Evolutionary conservation across 371 early-diverging fungal species (phyloP), one percentile per base, ranked within the genome.

Genomic region (Funneliformis caledonium): DNA sequence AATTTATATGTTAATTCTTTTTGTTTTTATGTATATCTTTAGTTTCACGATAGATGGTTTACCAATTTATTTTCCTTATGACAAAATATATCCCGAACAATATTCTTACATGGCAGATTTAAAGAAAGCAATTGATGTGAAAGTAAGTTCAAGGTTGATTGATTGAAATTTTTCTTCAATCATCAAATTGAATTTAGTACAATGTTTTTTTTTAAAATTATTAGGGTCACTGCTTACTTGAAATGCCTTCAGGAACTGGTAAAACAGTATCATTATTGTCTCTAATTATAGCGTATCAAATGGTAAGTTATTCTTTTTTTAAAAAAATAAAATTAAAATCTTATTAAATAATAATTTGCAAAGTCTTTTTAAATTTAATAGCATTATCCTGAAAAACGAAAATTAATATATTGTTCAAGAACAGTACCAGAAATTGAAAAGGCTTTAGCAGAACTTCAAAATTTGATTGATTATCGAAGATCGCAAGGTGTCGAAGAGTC

Each of bases 191-290:
- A 42, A 16, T 22, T 7, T 4, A 42, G 3, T 72, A 31, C n/a
- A 26, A n/a, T 56, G 4, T 74, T 50, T 33, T 74, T 50, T 33
- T 59, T n/a, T 72, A 16, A 11, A 52, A n/a, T 12, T 14, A 11
- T 61, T 82, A 96, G 94, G 98, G 99, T 48, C 97, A 98, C 83
- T 94, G 96, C 82, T 90, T 99, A 70, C 90, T 99, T 19, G 99
- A 99, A 89, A 99, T 99, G 99, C 99, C 99, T 72, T 99, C 99
- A 19, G 99, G 99, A 61, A 99, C 99, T 0, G 99, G 99, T 16
- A 99, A 99, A 87, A 99, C 99, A 1, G 92, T 99, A 11, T 94
- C 99, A 16, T 89, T 99, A 16, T 88, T 99, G 4, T 97, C 99
- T 37, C 88, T 99, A 5, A 97, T 98, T 84, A 92, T 99, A n/a